A percentile compares a stretch with the other conserved stretches of the same genome.
Conservation (phyloP, 2,329 filamentous ascomycete genomes). For the Plenodomus lindquistii region DNA sequence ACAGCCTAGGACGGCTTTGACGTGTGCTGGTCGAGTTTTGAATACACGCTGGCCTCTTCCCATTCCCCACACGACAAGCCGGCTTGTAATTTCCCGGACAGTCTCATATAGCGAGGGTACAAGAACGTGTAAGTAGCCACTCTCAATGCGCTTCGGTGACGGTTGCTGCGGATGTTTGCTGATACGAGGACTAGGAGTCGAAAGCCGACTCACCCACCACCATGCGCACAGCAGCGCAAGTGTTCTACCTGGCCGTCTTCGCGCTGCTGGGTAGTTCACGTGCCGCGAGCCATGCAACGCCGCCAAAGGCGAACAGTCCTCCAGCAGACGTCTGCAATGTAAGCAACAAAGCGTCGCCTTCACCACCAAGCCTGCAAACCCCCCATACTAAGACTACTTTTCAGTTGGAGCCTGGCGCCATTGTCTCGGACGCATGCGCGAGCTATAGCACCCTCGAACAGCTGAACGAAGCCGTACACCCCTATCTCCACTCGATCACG, state of each 20-base stretch:
- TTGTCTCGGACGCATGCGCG: constrained; percentile 91
- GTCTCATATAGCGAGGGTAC: constrained; percentile 25
- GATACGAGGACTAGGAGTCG: constrained; percentile 30
- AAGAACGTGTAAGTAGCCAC: constrained; percentile 21
- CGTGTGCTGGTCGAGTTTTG: constrained; percentile 25
- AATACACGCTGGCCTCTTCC: constrained; percentile 45
- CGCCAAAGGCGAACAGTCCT: constrained; percentile 45
- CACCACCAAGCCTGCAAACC: constrained; percentile 20
- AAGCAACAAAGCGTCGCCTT: constrained; percentile 44
- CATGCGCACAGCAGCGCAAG: constrained; percentile 59
- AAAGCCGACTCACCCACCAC: constrained; percentile 8
- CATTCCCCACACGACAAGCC: constrained; percentile 29
- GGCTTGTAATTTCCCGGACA: constrained; percentile 17
- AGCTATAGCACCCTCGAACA: constrained; percentile 89
- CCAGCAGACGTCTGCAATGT: constrained; percentile 60
- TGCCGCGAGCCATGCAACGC: constrained; percentile 42
- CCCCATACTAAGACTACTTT: constrained; percentile 42
- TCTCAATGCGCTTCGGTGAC: constrained; percentile 14
- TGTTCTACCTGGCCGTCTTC: constrained; percentile 67
- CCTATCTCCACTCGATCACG: constrained; percentile 78
- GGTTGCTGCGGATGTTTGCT: constrained; percentile 40
- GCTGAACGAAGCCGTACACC: constrained; percentile 76
- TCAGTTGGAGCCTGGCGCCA: constrained; percentile 84
- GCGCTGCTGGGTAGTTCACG: constrained; percentile 58
- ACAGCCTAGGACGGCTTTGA: constrained; percentile 24